Evolutionary conservation across 306 rosid species (phyloP).

Genomic region (Sicyos edulis): DNA sequence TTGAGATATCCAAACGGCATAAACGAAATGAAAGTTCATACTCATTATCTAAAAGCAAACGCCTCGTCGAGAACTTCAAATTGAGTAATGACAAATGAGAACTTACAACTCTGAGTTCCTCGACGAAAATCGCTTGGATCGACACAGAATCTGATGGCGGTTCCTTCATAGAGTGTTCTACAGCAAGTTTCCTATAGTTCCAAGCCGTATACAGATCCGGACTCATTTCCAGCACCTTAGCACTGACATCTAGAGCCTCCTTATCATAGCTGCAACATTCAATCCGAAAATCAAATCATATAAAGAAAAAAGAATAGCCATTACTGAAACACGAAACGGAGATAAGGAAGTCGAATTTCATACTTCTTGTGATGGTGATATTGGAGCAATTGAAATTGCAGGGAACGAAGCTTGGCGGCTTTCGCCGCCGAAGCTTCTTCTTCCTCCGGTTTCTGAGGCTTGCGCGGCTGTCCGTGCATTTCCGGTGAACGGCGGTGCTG

Average conservation of each 20-base stretch:
- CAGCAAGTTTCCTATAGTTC: slow-evolving; percentile 80
- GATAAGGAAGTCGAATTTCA: slow-evolving; percentile 3
- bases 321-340: slow-evolving; percentile 19
- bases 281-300: background rate
- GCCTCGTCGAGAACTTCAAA: background rate
- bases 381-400: slow-evolving; percentile 60
- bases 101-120: slow-evolving; percentile 65
- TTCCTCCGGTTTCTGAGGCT: slow-evolving; percentile 56
- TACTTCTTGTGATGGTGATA: slow-evolving; percentile 50
- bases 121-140: slow-evolving; percentile 37
- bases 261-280: slow-evolving; percentile 45
- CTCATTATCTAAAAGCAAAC: background rate
- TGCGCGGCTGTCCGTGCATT: slow-evolving; percentile 91
- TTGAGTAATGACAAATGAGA: background rate
- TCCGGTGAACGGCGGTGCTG: slow-evolving; percentile 1
- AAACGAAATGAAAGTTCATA: background rate
- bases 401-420: slow-evolving; percentile 56
- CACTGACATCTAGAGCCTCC: slow-evolving; percentile 63
- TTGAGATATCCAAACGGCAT: background rate
- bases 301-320: background rate
- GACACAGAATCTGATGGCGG: slow-evolving; percentile 41
- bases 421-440: slow-evolving; percentile 46
- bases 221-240: slow-evolving; percentile 60
- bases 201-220: slow-evolving; percentile 86
- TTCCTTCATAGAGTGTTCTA: slow-evolving; percentile 41